Evolutionary conservation across 371 early-diverging fungal species (phyloP).

Genomic region (Mucor piriformis): DNA sequence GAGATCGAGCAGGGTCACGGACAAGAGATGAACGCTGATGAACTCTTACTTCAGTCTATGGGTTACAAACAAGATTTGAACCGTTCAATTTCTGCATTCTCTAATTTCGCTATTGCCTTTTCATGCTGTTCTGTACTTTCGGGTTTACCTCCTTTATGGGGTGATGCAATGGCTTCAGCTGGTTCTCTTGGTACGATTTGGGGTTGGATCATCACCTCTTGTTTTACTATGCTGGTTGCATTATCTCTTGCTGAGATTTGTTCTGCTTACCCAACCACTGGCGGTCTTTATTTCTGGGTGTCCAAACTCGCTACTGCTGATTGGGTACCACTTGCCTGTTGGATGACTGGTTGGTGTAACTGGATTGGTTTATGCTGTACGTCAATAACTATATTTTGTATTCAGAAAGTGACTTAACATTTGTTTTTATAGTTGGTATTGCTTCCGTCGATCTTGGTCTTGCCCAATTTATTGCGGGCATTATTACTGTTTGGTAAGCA

Average conservation of each 20-base stretch:
- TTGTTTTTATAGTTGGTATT: conserved; percentile 43
- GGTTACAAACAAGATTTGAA: conserved; percentile 46
- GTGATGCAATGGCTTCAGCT: conserved; percentile 61
- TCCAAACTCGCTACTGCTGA: conserved; percentile 52
- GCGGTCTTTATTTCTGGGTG: conserved; percentile 74
- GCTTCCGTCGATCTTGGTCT: conserved; percentile 58
- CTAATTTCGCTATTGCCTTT: conserved; percentile 60
- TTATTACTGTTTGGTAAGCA: conserved; percentile 53
- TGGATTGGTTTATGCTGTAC: conserved; percentile 57
- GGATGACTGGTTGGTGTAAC: conserved; percentile 69
- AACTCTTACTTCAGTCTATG: conserved; percentile 22
- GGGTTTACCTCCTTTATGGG: conserved; percentile 60
- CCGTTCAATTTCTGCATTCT: conserved; percentile 61
- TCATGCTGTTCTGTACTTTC: conserved; percentile 57
- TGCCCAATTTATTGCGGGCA: conserved; percentile 56
- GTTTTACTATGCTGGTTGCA: conserved; percentile 65
- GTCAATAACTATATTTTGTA: background rate
- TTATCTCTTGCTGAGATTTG: conserved; percentile 77
- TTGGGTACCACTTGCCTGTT: conserved; percentile 65
- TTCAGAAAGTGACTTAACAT: background rate
- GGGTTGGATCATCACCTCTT: conserved; percentile 68
- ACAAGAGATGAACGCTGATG: conserved; percentile 24
- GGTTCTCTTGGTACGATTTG: conserved; percentile 71
- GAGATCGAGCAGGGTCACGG: conserved; percentile 18
- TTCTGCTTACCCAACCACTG: conserved; percentile 73